Evolutionary conservation across 805 yeast genomes (phyloP), one percentile per base, ranked within the genome.

Genomic region (Komagataella pastoris): DNA sequence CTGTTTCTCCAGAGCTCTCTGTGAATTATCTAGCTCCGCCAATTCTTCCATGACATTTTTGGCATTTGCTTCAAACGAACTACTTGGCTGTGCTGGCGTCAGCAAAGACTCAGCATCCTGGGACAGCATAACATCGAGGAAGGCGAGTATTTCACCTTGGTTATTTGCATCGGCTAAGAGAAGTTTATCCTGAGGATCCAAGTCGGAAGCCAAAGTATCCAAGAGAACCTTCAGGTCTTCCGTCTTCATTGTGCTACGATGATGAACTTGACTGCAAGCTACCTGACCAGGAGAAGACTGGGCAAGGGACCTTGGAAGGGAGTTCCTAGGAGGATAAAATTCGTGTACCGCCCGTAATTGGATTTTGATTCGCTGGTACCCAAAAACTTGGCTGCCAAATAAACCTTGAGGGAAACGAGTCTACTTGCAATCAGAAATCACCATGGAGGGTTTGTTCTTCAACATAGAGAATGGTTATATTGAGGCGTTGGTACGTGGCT

Each of bases 401-500:
- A n/a, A 12, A 45, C 24, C 21, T 19, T 17, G 52, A 44, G 44
- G 17, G 8, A 43, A 36, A 21, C 23, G 47, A 24, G 50, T 10
- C 18, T 12, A 30, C 40, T 10, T 30, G 4, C 40, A 30, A 30
- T 30, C 40, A 5, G 40, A 3, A 30, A 30, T 21, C 23, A 51
- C 51, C 51, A 91, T 91, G 99, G 98, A 93, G 66, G 97, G 97
- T 24, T 76, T 91, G 49, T 88, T 75, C 68, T 93, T 93, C 72
- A 93, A 93, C 71, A 75, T 89, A 56, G 90, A 91, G 50, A 64
- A 76, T 65, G 99, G 99, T 19, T 93, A 77, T 70, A 77, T 93
- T 58, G 99, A 93, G 69, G 99, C 91, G 47, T 79, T 95, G 40
- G 95, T 91, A 46, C 83, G 99, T 62, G 99, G 99, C 19, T 88